Evolutionary conservation across 2,329 filamentous ascomycete genomes (phyloP), one percentile per base, ranked within the genome.

Genomic region (Botryotinia calthae): DNA sequence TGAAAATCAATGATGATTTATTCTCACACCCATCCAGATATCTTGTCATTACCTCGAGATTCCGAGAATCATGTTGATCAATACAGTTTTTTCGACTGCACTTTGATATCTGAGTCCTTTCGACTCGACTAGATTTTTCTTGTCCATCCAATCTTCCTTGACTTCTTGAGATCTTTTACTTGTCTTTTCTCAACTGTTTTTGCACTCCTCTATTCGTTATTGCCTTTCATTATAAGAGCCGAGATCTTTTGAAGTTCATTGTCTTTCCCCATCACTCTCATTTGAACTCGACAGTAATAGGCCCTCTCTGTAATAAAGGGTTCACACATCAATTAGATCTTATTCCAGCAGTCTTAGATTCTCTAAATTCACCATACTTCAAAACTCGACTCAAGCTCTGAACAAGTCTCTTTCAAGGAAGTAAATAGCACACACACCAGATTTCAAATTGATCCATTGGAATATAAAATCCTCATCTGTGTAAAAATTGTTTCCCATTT

Each of bases 281-380:
- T n/a, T 4, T 54, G 10, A n/a, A 54, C 14, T 54, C 12, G 14
- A 54, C 1, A 54, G 14, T n/a, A 54, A 54, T 54, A 54, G 25
- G 0, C 14, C 12, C 14, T 16, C 1, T 16, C 12, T 1, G 12
- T 7, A n/a, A 7, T 6, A 1, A 3, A n/a, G 37, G 5, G 2
- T 54, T 7, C 0, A 12, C 14, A 8, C 2, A n/a, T 16, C n/a
- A 20, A n/a, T 16, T 3, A n/a, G 12, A 16, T n/a, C 12, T 54
- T 3, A 7, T n/a, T 12, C 12, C 25, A 54, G 48, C n/a, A 25
- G 25, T 54, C 48, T 54, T 51, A 0, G 5, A 16, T 54, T 54
- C 2, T 4, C 48, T n/a, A 2, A n/a, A n/a, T n/a, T 16, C 12
- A n/a, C 6, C 25, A 3, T n/a, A 54, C 2, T 54, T 54, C 12